Conservation (phyloP, 176 grass and related monocot genomes). For the Metroxylon sagu region DNA sequence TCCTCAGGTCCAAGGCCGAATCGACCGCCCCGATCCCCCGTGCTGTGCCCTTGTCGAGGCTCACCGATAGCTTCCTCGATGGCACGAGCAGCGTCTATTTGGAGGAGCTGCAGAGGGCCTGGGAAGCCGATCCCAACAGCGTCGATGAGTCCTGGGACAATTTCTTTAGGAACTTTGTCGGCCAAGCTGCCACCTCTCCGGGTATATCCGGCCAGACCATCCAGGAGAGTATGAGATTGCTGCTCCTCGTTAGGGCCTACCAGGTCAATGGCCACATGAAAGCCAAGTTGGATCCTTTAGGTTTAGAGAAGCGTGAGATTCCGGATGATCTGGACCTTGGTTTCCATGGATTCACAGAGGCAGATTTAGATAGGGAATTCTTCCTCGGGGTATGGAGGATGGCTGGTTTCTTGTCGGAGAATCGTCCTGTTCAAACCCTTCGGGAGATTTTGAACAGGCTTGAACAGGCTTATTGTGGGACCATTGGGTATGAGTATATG, state of each 20-base stretch:
- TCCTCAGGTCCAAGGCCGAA: conserved; percentile 7
- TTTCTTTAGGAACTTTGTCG: conserved; percentile 48
- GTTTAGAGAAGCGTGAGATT: conserved; percentile 43
- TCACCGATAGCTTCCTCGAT: conserved; percentile 39
- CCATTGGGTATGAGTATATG: conserved; percentile 90
- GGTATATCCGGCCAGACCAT: conserved; percentile 49
- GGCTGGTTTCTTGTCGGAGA: conserved; percentile 77
- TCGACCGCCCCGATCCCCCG: conserved; percentile 23
- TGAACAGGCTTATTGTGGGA: conserved; percentile 78
- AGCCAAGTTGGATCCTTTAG: conserved; percentile 64
- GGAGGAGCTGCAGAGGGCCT: conserved; percentile 42
- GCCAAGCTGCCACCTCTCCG: conserved; percentile 33
- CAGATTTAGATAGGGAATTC: conserved; percentile 86
- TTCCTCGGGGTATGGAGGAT: conserved; percentile 87
- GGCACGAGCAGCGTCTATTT: conserved; percentile 48
- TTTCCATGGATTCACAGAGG: conserved; percentile 63
- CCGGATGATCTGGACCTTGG: conserved; percentile 52
- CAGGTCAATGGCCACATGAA: conserved; percentile 88
- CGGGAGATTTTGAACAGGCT: conserved; percentile 78
- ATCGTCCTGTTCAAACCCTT: conserved; percentile 78
- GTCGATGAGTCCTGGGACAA: conserved; percentile 52
- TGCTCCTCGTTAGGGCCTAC: conserved; percentile 22
- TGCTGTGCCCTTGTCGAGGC: conserved; percentile 30
- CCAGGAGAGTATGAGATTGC: conserved; percentile 24
- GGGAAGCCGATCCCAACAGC: conserved; percentile 41